Base-by-base conservation (phyloP, 2,329 filamentous ascomycete species). In the Aaosphaeria pasadenensis region DNA sequence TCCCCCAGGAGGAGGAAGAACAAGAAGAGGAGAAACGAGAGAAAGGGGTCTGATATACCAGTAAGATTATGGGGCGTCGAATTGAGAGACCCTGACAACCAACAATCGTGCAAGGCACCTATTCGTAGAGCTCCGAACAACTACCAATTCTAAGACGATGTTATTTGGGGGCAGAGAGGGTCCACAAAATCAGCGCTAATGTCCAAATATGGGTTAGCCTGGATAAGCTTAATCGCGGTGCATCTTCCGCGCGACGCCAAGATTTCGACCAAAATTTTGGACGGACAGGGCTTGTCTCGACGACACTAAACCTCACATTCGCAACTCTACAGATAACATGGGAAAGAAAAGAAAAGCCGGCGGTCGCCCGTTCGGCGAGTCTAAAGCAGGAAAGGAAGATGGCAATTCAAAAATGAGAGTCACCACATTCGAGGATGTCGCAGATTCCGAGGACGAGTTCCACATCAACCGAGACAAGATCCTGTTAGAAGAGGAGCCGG, bases 371-470 rank as follows among this genome's bases (percentile, higher is more conserved):
- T 66, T 60, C 45, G 63, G 66, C 48, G 62, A 66, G 42, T 54
- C 70, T 7, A 69, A 73, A 45, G 52, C 60, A 24, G 60, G 52
- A 0, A 56, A 67, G 42, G 63, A 67, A 5, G 59, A 66, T 46
- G 66, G 35, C 43, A 50, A 60, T 30, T 82, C 85, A 33, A 83
- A 84, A 45, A 79, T 91, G 53, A 62, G 66, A 17, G 74, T 80
- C 47, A 71, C 66, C 48, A 85, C 82, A 2, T 92, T 81, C 70
- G 85, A 92, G 70, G 90, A 95, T 71, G 86, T 99, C 59, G 89
- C 91, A 56, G 87, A 96, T 68, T 95, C 91, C 1, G 90, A 96
- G 69, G 94, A 99, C 70, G 90, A 96, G 67, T 95, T 96, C 69
- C 89, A 92, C 62, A 77, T 91, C 50, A 87, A 91, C 55, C 83